Conservation (phyloP, 2,329 filamentous ascomycete species). For the Leptographium wingfieldii region DNA sequence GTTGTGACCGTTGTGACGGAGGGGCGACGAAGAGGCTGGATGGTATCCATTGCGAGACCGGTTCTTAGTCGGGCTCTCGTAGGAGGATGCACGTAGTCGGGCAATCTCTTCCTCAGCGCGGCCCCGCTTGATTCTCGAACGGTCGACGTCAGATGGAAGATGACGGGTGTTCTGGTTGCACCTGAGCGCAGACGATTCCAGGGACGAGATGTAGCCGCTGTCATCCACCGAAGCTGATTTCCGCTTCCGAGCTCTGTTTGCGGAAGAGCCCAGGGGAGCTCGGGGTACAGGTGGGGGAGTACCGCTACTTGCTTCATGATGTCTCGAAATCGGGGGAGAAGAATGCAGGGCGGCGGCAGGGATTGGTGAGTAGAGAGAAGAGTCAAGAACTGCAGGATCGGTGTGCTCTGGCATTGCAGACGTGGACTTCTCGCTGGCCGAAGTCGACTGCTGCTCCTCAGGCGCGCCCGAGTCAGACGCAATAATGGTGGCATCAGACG, state of each 20-base stretch:
- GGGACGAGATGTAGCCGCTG: conserved; percentile 92
- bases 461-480: conserved; percentile 51
- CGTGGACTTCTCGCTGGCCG: conserved; percentile 27
- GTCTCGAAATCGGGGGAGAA: conserved; percentile 69
- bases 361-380: conserved; percentile 57
- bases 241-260: conserved; percentile 55
- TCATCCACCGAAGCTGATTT: conserved; percentile 74
- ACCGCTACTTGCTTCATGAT: conserved; percentile 45
- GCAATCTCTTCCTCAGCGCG: conserved; percentile 94
- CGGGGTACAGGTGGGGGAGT: conserved; percentile 63
- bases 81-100: conserved; percentile 80
- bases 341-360: conserved; percentile 64
- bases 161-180: conserved; percentile 51
- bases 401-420: conserved; percentile 16
- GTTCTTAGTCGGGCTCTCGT: conserved; percentile 74
- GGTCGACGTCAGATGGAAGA: conserved; percentile 62
- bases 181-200: conserved; percentile 80
- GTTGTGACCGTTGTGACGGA: conserved; percentile 34
- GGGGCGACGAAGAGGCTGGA: conserved; percentile 54
- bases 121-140: conserved; percentile 72
- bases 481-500: conserved; percentile 67
- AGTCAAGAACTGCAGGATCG: conserved; percentile 19
- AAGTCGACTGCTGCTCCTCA: conserved; percentile 25
- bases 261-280: conserved; percentile 37
- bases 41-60: conserved; percentile 39